phyloP scores from a whole-genome alignment of 257 asterid genomes.

The Nicotiana noctiflora region DNA sequence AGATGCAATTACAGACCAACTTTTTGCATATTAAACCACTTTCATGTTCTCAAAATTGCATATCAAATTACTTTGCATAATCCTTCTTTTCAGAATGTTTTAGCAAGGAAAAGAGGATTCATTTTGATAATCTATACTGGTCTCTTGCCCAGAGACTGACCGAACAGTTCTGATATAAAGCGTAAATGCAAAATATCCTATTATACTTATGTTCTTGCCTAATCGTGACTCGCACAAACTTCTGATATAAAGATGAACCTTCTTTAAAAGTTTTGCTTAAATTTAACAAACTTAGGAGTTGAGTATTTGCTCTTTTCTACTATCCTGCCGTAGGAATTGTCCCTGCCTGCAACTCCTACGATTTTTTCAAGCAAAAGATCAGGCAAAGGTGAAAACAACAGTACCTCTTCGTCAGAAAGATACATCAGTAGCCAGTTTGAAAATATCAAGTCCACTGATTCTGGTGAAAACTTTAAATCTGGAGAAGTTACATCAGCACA shows the following conservation, averaged over 20 bases:
- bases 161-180: not conserved
- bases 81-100: not conserved
- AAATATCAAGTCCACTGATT: conserved; percentile 71
- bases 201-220: not conserved
- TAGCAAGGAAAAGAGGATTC: conserved; percentile 2
- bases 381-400: not conserved
- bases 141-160: too few relatives aligned
- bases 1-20: not conserved
- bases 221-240: not conserved
- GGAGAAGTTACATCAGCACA: conserved; percentile 94
- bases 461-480: conserved; percentile 60
- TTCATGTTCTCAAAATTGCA: not conserved
- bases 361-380: not conserved
- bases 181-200: not conserved
- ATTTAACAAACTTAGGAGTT: not conserved
- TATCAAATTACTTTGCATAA: not conserved
- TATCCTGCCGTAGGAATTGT: not conserved
- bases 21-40: not conserved
- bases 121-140: not conserved
- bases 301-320: not conserved
- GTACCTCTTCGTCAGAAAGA: conserved; percentile 89
- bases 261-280: not conserved
- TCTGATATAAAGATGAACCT: not conserved
- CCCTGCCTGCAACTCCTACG: not conserved
- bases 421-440: conserved; percentile 97